These are phyloP conservation scores for Backusella westeae DNA, from an alignment of 192 early-diverging fungal genomes.

Conservation along the genomic window DNA sequence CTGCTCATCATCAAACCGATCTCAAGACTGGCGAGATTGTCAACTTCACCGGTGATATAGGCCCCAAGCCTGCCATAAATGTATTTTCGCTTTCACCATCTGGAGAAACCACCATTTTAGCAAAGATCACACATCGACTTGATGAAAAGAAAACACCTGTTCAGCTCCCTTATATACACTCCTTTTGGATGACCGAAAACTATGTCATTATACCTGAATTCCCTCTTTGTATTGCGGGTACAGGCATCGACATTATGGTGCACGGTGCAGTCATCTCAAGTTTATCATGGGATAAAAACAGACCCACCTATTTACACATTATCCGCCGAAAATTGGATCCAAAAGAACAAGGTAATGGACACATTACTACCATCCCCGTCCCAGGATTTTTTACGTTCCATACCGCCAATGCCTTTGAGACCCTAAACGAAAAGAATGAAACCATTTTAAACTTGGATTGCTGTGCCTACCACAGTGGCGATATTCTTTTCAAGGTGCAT, in stretches of 20 bases:
- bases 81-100: constrained; percentile 15
- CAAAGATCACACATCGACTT: constrained; percentile 11
- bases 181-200: constrained; percentile 49
- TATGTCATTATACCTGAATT: constrained; percentile 58
- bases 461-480: neutral
- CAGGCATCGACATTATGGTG: neutral
- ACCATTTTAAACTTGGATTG: constrained; percentile 6
- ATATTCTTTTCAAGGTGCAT: constrained; percentile 4
- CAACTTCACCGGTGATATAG: constrained; percentile 12
- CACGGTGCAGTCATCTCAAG: neutral
- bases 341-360: neutral
- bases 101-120: constrained; percentile 15
- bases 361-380: neutral
- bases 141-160: constrained; percentile 11
- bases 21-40: constrained; percentile 18
- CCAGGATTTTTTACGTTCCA: constrained; percentile 16
- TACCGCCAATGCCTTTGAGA: constrained; percentile 8
- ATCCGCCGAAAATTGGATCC: neutral
- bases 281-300: neutral
- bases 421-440: neutral
- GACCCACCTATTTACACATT: constrained; percentile 11
- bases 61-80: neutral
- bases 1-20: constrained; percentile 34
- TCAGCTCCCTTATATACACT: constrained; percentile 49
- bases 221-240: constrained; percentile 38